phyloP scores from a whole-genome alignment of 2,329 filamentous ascomycete genomes.

The Pseudogymnoascus sp. region DNA sequence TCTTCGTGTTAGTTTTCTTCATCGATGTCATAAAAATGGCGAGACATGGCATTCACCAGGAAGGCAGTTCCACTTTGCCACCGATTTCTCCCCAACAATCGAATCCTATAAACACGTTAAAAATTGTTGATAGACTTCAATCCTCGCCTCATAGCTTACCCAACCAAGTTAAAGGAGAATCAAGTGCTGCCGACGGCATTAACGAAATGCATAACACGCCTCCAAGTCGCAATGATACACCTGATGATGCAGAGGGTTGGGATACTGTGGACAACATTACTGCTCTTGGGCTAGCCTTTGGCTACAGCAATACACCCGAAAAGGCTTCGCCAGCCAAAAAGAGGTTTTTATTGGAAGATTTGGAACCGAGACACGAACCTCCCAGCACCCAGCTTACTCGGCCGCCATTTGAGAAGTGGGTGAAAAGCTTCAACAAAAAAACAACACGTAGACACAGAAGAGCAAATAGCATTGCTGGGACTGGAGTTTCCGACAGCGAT shows the following conservation, averaged over 20 bases:
- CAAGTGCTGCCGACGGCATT: neutral
- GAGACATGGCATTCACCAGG: neutral
- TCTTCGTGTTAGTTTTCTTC: neutral
- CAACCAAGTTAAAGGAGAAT: neutral
- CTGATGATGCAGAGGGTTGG: constrained; percentile 27
- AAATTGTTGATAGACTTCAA: neutral
- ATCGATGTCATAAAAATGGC: neutral
- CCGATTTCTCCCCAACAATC: neutral
- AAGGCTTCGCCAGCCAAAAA: constrained; percentile 10
- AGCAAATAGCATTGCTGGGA: constrained; percentile 27
- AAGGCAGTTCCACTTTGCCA: neutral
- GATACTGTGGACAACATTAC: constrained; percentile 35
- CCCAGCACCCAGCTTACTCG: constrained; percentile 8
- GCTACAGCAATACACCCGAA: constrained; percentile 23
- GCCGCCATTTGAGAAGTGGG: constrained; percentile 61
- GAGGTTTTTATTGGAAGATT: constrained; percentile 24
- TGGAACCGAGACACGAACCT: constrained; percentile 10
- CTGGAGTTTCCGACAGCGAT: constrained; percentile 31
- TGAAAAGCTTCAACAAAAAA: constrained; percentile 57
- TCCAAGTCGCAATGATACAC: neutral
- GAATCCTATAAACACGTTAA: neutral
- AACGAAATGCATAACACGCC: neutral
- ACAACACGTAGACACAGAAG: constrained; percentile 36
- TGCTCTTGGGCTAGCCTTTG: constrained; percentile 32
- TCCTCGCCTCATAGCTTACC: neutral